Base-by-base conservation (phyloP, 768 basidiomycete genomes). In the Basidioascus undulatus region DNA sequence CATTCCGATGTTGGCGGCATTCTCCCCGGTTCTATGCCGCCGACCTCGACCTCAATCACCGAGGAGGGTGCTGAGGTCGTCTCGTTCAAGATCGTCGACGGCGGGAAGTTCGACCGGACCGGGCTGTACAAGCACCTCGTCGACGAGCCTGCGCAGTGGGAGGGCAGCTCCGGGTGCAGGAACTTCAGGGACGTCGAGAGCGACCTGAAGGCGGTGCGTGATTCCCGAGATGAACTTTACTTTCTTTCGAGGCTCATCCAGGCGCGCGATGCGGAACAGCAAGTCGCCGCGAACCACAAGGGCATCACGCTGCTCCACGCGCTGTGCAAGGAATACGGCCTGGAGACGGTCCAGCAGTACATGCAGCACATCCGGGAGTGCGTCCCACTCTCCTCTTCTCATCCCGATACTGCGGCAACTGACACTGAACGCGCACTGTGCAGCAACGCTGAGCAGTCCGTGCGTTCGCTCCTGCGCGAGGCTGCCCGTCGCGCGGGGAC, bases 231-330 rank as follows among this genome's bases (percentile, higher is more conserved):
- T n/a, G n/a, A n/a, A n/a, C n/a, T n/a, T n/a, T n/a, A n/a, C n/a
- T n/a, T n/a, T n/a, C n/a, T n/a, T n/a, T n/a, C n/a, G n/a, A n/a
- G n/a, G n/a, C n/a, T n/a, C n/a, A n/a, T n/a, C n/a, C n/a, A n/a
- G n/a, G n/a, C n/a, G n/a, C n/a, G n/a, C n/a, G n/a, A n/a, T n/a
- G n/a, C n/a, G n/a, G 15, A 19, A 4, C 35, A 83, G 80, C 83
- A 87, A 81, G 75, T 87, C 46, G 81, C 83, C 2, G 82, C 84
- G 6, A 92, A 92, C 54, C 70, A 84, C 57, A 86, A 87, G 59
- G 87, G 83, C 11, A 34, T 43, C 11, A n/a, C 34, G 12, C 44
- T 52, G 12, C 47, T 53, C 32, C 30, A 42, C 16, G 12, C 35
- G 72, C 50, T 94, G 50, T 75, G 89, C 38, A 67, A 72, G 5